Base-by-base conservation (phyloP, 75 land plant genomes). In the Pseudotsuga menziesii region DNA sequence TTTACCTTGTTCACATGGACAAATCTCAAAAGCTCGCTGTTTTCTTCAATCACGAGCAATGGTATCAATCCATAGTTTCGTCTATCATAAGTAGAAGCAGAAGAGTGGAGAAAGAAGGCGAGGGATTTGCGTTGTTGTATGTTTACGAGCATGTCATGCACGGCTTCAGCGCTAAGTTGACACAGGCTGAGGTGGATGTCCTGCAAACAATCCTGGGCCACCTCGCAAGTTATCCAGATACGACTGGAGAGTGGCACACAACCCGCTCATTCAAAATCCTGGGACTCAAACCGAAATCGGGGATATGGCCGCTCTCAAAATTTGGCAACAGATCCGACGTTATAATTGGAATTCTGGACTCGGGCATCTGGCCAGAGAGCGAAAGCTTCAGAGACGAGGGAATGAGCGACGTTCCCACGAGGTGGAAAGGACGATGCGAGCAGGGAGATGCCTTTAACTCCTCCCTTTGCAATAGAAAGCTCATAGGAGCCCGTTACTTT, bases 311-410 rank as follows among this genome's bases (percentile, higher is more conserved):
- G 32, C 32, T 29, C 32, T 29, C 32, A 29, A 1, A 29, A 29
- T 58, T 20, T 20, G 20, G 17, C 4, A 16, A 4, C 19, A 20
- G 60, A 16, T 4, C 0, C 11, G 32, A 29, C 19, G 58, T 57
- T 17, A 57, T 57, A 13, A 13, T 57, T 17, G 58, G 17, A 12
- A 17, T 57, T 12, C 13, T 57, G 17, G 58, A 57, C 58, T 36
- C 79, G 63, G 82, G 82, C 13, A 60, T 80, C 20, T 80, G 82
- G 82, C 82, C 82, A 20, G 82, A 80, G 78, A 60, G 69, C 32
- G 41, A 74, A 32, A 80, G 82, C 82, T 80, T 80, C 78, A 61
- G 41, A 7, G 82, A 80, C 55, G 78, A 80, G 17, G 71, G 76
- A 17, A 57, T 80, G 70, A 5, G n/a, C 7, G 62, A 41, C 5